A percentile compares a stretch with the other conserved stretches of the same genome.
Evolutionary conservation across 2,329 filamentous ascomycete species (phyloP).

Genomic region (Sporothrix dimorphospora): DNA sequence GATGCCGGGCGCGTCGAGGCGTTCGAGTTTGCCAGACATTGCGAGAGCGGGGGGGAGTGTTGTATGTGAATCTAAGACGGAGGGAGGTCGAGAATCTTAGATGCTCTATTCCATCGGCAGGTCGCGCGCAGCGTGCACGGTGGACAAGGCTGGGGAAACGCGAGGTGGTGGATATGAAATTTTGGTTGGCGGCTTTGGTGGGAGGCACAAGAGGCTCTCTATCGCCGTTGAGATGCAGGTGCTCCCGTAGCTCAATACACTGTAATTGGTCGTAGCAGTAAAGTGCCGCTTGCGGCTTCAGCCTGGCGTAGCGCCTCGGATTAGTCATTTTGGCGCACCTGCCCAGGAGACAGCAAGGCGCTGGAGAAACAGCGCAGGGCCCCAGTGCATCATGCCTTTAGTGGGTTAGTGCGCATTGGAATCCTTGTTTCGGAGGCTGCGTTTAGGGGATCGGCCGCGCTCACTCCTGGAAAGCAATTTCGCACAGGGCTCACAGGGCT

Average conservation of each 20-base stretch:
- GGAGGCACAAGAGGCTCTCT: background rate
- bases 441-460: background rate
- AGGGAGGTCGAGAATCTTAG: too few relatives aligned
- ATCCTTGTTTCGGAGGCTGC: conserved; percentile 4
- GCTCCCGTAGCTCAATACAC: background rate
- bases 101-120: background rate
- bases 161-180: conserved; percentile 9
- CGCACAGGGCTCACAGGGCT: conserved; percentile 6
- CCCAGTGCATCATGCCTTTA: conserved; percentile 11
- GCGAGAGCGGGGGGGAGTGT: background rate
- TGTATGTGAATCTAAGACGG: background rate
- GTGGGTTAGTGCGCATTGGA: background rate
- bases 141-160: background rate
- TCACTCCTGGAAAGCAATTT: background rate
- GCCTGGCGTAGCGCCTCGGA: background rate
- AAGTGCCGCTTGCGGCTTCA: conserved; percentile 6
- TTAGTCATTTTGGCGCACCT: conserved; percentile 11
- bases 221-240: background rate
- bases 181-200: conserved; percentile 8
- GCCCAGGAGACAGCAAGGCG: background rate
- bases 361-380: background rate
- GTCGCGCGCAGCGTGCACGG: conserved; percentile 9
- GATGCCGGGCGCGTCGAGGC: conserved; percentile 65
- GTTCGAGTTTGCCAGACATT: conserved; percentile 44
- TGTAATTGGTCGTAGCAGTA: too few relatives aligned